phyloP scores from a whole-genome alignment of 2,329 filamentous ascomycete genomes.

The Neofusicoccum umdonicola region DNA sequence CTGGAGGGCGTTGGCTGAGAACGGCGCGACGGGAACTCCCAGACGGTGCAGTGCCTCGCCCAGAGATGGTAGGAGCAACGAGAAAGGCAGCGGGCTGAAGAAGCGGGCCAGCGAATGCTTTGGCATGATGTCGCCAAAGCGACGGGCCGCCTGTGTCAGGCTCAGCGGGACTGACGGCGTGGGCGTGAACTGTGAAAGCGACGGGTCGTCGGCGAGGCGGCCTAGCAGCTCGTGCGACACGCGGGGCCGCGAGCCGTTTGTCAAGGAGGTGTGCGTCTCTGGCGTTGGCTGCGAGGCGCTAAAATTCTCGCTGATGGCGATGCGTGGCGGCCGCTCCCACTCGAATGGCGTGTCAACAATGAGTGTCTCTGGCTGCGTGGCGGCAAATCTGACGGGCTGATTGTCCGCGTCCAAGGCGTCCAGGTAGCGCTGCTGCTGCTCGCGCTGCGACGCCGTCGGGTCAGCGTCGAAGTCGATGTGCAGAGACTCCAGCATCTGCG shows the following conservation, averaged over 20 bases:
- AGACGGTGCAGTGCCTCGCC: constrained; percentile 79
- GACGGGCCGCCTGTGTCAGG: constrained; percentile 83
- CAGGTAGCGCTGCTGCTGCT: constrained; percentile 36
- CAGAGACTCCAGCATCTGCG: constrained; percentile 87
- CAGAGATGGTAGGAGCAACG: constrained; percentile 75
- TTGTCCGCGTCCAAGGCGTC: constrained; percentile 68
- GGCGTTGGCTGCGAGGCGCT: constrained; percentile 49
- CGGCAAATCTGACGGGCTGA: constrained; percentile 56
- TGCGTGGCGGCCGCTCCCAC: constrained; percentile 74
- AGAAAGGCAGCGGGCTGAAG: constrained; percentile 76
- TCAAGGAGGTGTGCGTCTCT: constrained; percentile 36
- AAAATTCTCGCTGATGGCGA: constrained; percentile 43
- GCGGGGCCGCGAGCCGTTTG: constrained; percentile 16
- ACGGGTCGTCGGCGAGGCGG: constrained; percentile 79
- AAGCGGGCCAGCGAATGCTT: constrained; percentile 85
- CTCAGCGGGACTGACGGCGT: constrained; percentile 75
- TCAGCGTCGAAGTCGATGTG: constrained; percentile 80
- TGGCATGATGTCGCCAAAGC: constrained; percentile 88
- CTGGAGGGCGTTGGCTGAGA: constrained; percentile 32
- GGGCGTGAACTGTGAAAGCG: constrained; percentile 77
- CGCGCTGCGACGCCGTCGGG: constrained; percentile 52
- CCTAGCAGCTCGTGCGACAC: constrained; percentile 45
- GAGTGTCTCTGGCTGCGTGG: constrained; percentile 82
- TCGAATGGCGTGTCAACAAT: constrained; percentile 76
- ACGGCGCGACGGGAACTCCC: constrained; percentile 67